phyloP scores from a whole-genome alignment of 306 rosid species.

The Fagus sylvatica region DNA sequence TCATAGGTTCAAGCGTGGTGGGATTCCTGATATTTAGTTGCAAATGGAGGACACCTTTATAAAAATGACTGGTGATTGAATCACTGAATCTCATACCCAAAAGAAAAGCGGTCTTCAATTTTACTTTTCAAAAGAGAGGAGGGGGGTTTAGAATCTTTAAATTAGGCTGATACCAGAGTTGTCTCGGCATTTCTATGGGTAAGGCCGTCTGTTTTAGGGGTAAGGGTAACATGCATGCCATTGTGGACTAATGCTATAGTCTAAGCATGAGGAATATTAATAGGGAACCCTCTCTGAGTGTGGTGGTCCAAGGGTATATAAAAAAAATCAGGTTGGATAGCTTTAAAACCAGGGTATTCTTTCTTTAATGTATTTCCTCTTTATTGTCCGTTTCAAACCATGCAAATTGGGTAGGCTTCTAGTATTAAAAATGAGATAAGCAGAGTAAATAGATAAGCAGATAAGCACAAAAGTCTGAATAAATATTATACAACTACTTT shows the following conservation, averaged over 20 bases:
- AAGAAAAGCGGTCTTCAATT: not conserved
- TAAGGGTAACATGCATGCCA: no score
- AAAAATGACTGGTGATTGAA: not conserved
- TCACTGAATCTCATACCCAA: not conserved
- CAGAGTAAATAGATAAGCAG: no score
- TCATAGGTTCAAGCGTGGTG: not conserved
- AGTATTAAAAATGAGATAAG: no score
- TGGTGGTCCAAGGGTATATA: not conserved
- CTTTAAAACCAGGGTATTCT: not conserved
- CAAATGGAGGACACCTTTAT: not conserved
- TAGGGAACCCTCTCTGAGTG: no score
- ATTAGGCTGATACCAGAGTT: not conserved
- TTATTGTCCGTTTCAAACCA: not conserved
- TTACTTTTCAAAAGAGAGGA: not conserved
- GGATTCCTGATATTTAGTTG: not conserved
- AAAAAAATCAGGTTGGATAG: not conserved
- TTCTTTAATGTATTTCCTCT: not conserved
- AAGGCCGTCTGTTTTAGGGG: not conserved
- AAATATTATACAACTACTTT: no score
- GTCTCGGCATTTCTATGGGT: not conserved
- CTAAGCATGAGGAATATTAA: no score
- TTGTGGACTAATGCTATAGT: no score
- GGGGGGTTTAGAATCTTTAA: not conserved
- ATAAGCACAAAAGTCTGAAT: no score
- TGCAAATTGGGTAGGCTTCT: not conserved